Conservation (phyloP, 148 eudicot species). For the Persicaria maculosa region DNA sequence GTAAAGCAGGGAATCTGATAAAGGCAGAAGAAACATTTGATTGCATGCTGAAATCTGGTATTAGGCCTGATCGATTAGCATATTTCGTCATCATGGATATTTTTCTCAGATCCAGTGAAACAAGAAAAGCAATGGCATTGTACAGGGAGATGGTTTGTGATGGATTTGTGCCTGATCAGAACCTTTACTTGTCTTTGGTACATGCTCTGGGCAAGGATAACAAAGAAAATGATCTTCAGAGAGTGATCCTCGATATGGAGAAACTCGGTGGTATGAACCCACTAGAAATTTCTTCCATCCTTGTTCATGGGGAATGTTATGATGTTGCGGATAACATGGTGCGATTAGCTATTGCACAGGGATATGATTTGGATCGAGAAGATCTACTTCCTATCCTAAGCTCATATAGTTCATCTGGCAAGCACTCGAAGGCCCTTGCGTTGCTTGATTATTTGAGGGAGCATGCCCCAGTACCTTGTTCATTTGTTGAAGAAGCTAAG, state of each 20-base stretch:
- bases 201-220: constrained; percentile 48
- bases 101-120: constrained; percentile 47
- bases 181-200: constrained; percentile 51
- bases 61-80: constrained; percentile 76
- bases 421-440: constrained; percentile 61
- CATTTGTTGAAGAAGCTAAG: constrained; percentile 55
- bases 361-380: constrained; percentile 53
- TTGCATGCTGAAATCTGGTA: constrained; percentile 80
- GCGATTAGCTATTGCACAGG: constrained; percentile 46
- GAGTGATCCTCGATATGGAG: constrained; percentile 62
- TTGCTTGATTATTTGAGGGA: constrained; percentile 57
- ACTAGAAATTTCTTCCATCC: constrained; percentile 50
- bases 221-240: constrained; percentile 44
- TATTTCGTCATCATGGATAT: constrained; percentile 89
- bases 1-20: constrained; percentile 57
- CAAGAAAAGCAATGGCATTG: constrained; percentile 47
- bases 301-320: constrained; percentile 71
- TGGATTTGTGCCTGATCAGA: constrained; percentile 58
- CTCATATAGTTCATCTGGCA: constrained; percentile 70
- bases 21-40: constrained; percentile 76
- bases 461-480: constrained; percentile 36
- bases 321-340: constrained; percentile 55
- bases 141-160: constrained; percentile 65
- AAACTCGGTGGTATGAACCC: constrained; percentile 43
- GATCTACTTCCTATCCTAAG: constrained; percentile 57